Evolutionary conservation across 2,329 filamentous ascomycete species (phyloP), one percentile per base, ranked within the genome.

Genomic region (Laburnicola sp.): DNA sequence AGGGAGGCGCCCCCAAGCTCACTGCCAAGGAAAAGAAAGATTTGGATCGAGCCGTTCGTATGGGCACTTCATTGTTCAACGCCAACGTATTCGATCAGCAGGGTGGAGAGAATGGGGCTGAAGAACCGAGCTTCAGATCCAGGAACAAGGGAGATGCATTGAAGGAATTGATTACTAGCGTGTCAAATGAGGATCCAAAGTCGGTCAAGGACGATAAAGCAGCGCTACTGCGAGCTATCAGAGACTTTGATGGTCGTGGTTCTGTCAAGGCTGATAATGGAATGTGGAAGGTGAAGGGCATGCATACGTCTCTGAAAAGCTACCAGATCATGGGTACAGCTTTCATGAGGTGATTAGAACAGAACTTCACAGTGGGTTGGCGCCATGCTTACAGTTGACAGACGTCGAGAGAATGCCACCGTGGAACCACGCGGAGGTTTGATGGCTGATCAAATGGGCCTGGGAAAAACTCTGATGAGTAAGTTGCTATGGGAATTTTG

Each of bases 301-400:
- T 83, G 78, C 70, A 60, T 23, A 75, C 72, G 0, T 59, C 68
- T 0, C 59, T 86, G 1, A 75, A 75, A 48, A 59, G 64, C 7
- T 78, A 83, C 40, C 84, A 86, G 46, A 56, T 85, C 0, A 69
- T 80, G 0, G 81, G 77, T 0, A 74, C 72, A 0, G 72, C 75
- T 0, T 86, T 82, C 71, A 85, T 86, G 82, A 59, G 43, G 41
- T 31, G 10, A 5, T 30, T 21, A 35, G 10, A 26, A 5, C 4
- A 23, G 4, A 8, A 10, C 5, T 4, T 4, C 8, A 4, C 11
- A 6, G 9, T 39, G 23, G 23, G 11, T 16, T 5, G 23, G 23
- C 35, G 23, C 21, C 5, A 21, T 3, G 16, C 16, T 37, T 4
- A 37, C 16, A 37, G 22, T 11, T 3, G 7, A 5, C n/a, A 39